phyloP scores from a whole-genome alignment of 352 stramenopile species.

The Pythium coloratum region DNA sequence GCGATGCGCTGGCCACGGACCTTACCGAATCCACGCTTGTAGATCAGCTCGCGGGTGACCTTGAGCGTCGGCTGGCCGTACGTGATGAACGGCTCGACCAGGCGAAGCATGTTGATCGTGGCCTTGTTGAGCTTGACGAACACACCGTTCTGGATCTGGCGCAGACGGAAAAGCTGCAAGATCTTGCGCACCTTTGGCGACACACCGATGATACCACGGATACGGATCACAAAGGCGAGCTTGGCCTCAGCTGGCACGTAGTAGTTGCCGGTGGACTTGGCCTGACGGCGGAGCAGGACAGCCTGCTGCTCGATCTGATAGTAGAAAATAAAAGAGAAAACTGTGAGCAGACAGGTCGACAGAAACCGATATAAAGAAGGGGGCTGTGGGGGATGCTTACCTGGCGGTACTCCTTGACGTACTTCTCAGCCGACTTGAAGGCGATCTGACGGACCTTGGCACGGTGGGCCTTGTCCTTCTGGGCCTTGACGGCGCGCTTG shows the following conservation, averaged over 20 bases:
- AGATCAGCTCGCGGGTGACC: conserved; percentile 97
- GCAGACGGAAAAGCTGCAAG: conserved; percentile 98
- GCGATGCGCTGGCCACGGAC: conserved; percentile 97
- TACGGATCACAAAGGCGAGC: conserved; percentile 98
- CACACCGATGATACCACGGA: conserved; percentile 98
- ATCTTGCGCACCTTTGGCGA: conserved; percentile 96
- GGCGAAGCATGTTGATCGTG: conserved; percentile 99
- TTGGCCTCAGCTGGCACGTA: conserved; percentile 98
- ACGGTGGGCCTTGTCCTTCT: conserved; percentile 79
- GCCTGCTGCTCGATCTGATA: conserved; percentile 89
- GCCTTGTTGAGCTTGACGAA: conserved; percentile 99
- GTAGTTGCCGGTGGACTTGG: conserved; percentile 96
- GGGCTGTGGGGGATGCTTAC: conserved; percentile 35
- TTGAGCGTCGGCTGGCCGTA: conserved; percentile 99
- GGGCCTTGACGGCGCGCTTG: conserved; percentile 77
- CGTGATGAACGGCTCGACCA: conserved; percentile 98
- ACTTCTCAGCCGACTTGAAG: conserved; percentile 97
- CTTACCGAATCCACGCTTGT: conserved; percentile 99
- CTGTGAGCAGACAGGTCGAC: not conserved
- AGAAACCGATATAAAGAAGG: too few relatives aligned
- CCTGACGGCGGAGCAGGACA: conserved; percentile 94
- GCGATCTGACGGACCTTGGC: conserved; percentile 88
- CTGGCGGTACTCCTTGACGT: conserved; percentile 97
- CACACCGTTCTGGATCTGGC: conserved; percentile 99
- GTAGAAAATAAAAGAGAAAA: not conserved